Evolutionary conservation across 108 stramenopile species (phyloP).

Genomic region (Cylindrotheca closterium): DNA sequence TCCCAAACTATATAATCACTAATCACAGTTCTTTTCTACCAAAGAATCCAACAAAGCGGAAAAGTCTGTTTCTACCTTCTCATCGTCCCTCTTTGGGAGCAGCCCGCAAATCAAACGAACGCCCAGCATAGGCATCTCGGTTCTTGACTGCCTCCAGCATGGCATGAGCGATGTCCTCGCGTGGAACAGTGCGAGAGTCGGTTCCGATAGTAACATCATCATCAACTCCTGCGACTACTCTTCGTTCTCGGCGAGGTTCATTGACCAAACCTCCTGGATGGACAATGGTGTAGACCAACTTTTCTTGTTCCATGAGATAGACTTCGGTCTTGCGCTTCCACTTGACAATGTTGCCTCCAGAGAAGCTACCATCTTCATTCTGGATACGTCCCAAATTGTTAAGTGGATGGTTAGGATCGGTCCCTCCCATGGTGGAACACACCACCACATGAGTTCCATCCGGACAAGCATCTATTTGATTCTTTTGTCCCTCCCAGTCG

Average conservation of each 20-base stretch:
- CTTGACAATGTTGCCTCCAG: slow-evolving; percentile 77
- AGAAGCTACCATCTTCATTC: slow-evolving; percentile 47
- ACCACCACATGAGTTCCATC: slow-evolving; percentile 66
- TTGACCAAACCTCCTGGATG: slow-evolving; percentile 87
- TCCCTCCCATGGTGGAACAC: slow-evolving; percentile 79
- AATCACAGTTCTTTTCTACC: slow-evolving; percentile 66
- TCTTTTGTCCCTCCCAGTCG: slow-evolving; percentile 87
- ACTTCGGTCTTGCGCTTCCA: slow-evolving; percentile 80
- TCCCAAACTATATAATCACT: slow-evolving; percentile 61
- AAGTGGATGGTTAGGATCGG: slow-evolving; percentile 69
- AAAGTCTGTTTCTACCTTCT: slow-evolving; percentile 45
- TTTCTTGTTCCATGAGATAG: slow-evolving; percentile 62
- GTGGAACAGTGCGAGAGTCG: slow-evolving; percentile 62
- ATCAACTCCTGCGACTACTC: slow-evolving; percentile 74
- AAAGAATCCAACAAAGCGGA: slow-evolving; percentile 37
- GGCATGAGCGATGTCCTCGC: slow-evolving; percentile 86
- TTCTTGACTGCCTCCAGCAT: slow-evolving; percentile 56
- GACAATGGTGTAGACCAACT: slow-evolving; percentile 74
- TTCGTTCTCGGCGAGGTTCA: slow-evolving; percentile 72
- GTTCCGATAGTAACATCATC: slow-evolving; percentile 65
- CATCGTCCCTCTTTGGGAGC: slow-evolving; percentile 33
- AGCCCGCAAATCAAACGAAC: slow-evolving; percentile 70
- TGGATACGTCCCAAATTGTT: slow-evolving; percentile 62
- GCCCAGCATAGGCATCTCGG: slow-evolving; percentile 35
- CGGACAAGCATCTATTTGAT: slow-evolving; percentile 77